A percentile compares a stretch with the other conserved stretches of the same genome.
phyloP scores from a whole-genome alignment of 2,329 filamentous ascomycete species.

The Endoconidiophora polonica region DNA sequence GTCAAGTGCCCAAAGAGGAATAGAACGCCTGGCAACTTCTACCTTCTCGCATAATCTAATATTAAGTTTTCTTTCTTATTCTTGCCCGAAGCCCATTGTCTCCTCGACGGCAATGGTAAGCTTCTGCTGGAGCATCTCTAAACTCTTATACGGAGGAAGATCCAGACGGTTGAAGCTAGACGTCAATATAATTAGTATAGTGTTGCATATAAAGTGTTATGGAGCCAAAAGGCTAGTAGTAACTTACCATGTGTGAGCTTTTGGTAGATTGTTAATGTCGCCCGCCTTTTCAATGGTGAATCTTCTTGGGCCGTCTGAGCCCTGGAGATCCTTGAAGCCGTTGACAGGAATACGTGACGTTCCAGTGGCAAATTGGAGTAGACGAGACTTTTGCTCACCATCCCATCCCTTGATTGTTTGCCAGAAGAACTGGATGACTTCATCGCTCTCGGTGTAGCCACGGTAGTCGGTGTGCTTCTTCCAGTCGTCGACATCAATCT shows the following conservation, averaged over 20 bases:
- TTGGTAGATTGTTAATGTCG: slow-evolving; percentile 76
- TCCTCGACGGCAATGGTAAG: slow-evolving; percentile 95
- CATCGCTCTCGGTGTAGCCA: slow-evolving; percentile 92
- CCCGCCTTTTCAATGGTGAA: slow-evolving; percentile 98
- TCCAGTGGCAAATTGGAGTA: slow-evolving; percentile 92
- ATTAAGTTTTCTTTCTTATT: slow-evolving; percentile 35
- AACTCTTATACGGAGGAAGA: slow-evolving; percentile 77
- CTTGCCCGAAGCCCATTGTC: slow-evolving; percentile 96
- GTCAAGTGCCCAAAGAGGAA: neutral
- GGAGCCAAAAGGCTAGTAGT: neutral
- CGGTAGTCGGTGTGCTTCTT: slow-evolving; percentile 99
- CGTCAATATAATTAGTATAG: slow-evolving; percentile 13
- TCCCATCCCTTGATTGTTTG: slow-evolving; percentile 94
- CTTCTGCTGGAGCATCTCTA: slow-evolving; percentile 74
- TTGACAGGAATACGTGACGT: slow-evolving; percentile 97
- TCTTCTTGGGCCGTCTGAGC: slow-evolving; percentile 81
- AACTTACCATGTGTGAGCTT: slow-evolving; percentile 91
- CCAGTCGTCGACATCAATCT: slow-evolving; percentile 99
- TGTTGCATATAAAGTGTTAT: slow-evolving; percentile 5
- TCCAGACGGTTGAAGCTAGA: slow-evolving; percentile 90
- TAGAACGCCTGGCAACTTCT: no score
- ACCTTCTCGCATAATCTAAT: no score
- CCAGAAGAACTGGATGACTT: slow-evolving; percentile 98
- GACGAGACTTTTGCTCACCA: slow-evolving; percentile 89
- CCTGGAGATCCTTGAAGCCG: slow-evolving; percentile 97